Conservation (phyloP, 352 stramenopile genomes). For the Lagenidium giganteum region DNA sequence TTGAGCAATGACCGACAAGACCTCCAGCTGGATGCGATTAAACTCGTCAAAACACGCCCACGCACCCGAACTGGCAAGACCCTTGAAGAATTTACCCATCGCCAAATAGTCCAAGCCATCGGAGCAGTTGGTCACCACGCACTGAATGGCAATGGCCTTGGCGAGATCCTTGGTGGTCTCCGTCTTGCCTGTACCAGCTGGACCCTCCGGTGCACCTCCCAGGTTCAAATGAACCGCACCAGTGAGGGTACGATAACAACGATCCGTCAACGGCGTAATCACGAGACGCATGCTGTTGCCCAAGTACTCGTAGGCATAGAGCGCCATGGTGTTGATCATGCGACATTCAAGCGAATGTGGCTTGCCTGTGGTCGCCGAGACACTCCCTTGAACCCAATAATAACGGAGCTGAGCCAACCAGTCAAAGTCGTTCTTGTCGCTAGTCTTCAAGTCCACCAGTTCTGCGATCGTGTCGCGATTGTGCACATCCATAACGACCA, state of each 20-base stretch:
- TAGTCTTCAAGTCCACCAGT: constrained; percentile 76
- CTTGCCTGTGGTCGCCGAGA: constrained; percentile 85
- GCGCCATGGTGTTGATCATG: constrained; percentile 91
- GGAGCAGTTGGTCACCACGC: constrained; percentile 95
- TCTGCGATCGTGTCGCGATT: constrained; percentile 92
- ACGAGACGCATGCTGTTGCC: constrained; percentile 92
- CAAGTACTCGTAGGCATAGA: constrained; percentile 93
- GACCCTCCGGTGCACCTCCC: constrained; percentile 89
- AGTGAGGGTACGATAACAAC: constrained; percentile 94
- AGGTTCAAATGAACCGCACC: constrained; percentile 91
- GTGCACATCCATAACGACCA: constrained; percentile 96
- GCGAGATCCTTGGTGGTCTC: constrained; percentile 94
- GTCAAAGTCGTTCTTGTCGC: constrained; percentile 87
- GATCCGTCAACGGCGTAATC: constrained; percentile 93
- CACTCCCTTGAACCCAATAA: constrained; percentile 84
- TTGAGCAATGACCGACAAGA: constrained; percentile 93
- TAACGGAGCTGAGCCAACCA: constrained; percentile 92
- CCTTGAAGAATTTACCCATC: constrained; percentile 97
- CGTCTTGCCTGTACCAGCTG: constrained; percentile 93
- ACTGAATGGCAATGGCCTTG: constrained; percentile 95
- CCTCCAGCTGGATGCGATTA: constrained; percentile 95
- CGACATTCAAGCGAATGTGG: constrained; percentile 81
- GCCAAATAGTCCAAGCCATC: constrained; percentile 90
- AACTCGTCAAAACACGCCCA: constrained; percentile 96
- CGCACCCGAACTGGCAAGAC: constrained; percentile 86